These are phyloP conservation scores for Mortierella hygrophila DNA, from an alignment of 192 early-diverging fungal species.

Conservation along the genomic window DNA sequence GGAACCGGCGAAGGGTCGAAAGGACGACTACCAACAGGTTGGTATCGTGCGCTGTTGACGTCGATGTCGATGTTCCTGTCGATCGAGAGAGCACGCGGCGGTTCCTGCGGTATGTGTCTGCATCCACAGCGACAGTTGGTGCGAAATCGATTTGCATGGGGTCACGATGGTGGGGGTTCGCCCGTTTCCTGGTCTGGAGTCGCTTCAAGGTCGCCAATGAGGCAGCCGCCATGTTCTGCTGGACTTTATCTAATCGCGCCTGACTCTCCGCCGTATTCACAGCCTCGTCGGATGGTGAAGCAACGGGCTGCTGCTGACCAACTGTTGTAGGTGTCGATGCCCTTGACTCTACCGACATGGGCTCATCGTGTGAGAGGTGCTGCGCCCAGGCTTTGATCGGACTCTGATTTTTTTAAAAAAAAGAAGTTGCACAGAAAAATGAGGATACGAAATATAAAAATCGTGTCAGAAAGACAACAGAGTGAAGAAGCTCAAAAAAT, in stretches of 20 bases:
- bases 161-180: constrained; percentile 13
- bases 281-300: not conserved
- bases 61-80: constrained; percentile 24
- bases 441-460: not conserved
- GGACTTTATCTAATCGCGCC: constrained; percentile 8
- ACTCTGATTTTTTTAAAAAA: not conserved
- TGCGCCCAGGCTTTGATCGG: constrained; percentile 29
- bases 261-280: not conserved
- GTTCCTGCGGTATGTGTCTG: constrained; percentile 4
- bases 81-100: constrained; percentile 21
- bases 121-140: constrained; percentile 18
- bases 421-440: too few relatives aligned
- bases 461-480: not conserved
- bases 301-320: not conserved
- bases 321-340: not conserved
- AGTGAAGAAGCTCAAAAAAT: not conserved
- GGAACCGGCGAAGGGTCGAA: constrained; percentile 39
- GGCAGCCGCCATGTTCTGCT: constrained; percentile 41
- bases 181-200: constrained; percentile 33
- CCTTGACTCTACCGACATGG: not conserved
- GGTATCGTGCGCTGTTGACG: constrained; percentile 12
- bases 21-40: constrained; percentile 33
- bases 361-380: constrained; percentile 14
- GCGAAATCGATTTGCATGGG: constrained; percentile 45
- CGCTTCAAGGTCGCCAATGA: constrained; percentile 25